Conservation (phyloP, 148 eudicot genomes). For the Rhododendron mucronatum region DNA sequence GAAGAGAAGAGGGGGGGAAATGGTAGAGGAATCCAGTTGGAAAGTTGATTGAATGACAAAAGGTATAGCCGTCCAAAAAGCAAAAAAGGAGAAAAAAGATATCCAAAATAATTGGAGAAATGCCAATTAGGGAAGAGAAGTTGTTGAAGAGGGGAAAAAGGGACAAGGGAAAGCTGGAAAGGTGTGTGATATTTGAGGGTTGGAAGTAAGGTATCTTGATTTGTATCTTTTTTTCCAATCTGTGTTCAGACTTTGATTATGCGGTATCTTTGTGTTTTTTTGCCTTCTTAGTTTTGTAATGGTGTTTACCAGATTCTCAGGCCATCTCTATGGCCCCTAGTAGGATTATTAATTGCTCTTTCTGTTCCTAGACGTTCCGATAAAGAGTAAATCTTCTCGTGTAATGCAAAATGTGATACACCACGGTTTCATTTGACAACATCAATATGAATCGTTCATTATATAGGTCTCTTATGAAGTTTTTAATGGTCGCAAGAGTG, state of each 20-base stretch:
- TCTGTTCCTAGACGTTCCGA: neutral
- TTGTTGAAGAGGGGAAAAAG: constrained; percentile 3
- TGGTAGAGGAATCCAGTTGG: constrained; percentile 47
- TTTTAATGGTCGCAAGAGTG: too few relatives aligned
- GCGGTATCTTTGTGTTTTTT: neutral
- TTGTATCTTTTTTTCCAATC: neutral
- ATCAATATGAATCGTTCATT: neutral
- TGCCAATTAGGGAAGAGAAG: neutral
- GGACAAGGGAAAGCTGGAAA: neutral
- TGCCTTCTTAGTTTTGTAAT: neutral
- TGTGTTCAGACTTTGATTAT: constrained; percentile 7
- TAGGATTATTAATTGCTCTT: neutral
- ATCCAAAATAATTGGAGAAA: neutral
- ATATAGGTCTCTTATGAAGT: too few relatives aligned
- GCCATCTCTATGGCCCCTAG: neutral
- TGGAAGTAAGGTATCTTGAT: constrained; percentile 20
- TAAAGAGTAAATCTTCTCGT: neutral
- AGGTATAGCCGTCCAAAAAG: constrained; percentile 69
- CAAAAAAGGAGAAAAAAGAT: constrained; percentile 8
- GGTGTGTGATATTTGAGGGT: neutral
- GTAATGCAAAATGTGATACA: neutral
- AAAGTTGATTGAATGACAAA: constrained; percentile 42
- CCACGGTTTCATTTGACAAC: neutral
- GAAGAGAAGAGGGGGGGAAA: neutral
- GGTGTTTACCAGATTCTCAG: neutral